A percentile compares a stretch with the other conserved stretches of the same genome.
Conservation (phyloP, 2,329 filamentous ascomycete genomes). For the Ceratocystis lukuohia region DNA sequence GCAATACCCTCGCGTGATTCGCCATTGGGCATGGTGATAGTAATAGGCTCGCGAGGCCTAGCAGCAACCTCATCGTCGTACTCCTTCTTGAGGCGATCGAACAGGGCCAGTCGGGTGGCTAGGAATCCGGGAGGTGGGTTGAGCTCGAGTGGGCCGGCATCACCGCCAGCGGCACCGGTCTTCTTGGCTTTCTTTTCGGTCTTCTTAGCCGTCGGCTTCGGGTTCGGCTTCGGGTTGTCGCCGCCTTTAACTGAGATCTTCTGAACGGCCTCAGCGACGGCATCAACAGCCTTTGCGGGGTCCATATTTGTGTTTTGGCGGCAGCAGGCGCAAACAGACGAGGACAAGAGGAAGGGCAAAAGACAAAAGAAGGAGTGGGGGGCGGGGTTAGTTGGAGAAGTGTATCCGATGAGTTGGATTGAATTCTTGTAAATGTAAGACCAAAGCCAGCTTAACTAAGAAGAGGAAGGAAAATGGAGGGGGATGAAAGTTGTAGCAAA, state of each 20-base stretch:
- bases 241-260: conserved; percentile 41
- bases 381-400: not conserved
- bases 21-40: conserved; percentile 60
- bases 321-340: not conserved
- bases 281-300: conserved; percentile 34
- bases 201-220: conserved; percentile 26
- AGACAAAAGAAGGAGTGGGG: not conserved
- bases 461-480: not conserved
- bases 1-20: conserved; percentile 60
- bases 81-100: conserved; percentile 76
- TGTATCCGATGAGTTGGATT: not conserved
- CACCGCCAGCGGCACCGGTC: conserved; percentile 27
- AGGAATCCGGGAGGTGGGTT: conserved; percentile 59
- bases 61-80: conserved; percentile 61
- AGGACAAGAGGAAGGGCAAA: not conserved
- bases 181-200: conserved; percentile 38
- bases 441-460: not conserved
- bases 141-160: conserved; percentile 34
- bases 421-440: not conserved
- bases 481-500: not conserved
- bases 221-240: conserved; percentile 20
- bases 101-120: conserved; percentile 56
- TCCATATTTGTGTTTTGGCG: conserved; percentile 30
- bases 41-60: conserved; percentile 61
- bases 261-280: conserved; percentile 45